phyloP scores from a whole-genome alignment of 176 grass and related monocot genomes.

The Triticum dicoccoides region DNA sequence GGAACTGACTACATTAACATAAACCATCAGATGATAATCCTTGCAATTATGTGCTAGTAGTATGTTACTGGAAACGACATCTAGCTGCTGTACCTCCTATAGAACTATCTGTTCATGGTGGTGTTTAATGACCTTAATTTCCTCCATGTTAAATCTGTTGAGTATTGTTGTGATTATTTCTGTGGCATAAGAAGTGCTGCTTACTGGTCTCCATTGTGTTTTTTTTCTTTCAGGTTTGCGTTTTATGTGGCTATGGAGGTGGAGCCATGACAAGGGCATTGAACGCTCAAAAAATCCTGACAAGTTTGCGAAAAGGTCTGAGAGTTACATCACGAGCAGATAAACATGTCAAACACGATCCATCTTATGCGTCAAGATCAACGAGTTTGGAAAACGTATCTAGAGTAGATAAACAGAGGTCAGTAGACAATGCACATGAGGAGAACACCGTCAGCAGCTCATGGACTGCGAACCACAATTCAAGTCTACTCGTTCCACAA shows the following conservation, averaged over 20 bases:
- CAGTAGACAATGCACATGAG: background rate
- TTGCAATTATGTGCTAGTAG: background rate
- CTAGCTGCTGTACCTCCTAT: background rate
- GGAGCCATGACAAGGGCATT: constrained; percentile 91
- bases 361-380: constrained; percentile 16
- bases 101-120: constrained; percentile 17
- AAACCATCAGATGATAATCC: background rate
- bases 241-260: constrained; percentile 87
- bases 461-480: constrained; percentile 22
- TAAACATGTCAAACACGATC: constrained; percentile 31
- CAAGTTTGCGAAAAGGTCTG: constrained; percentile 60
- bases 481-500: constrained; percentile 37
- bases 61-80: background rate
- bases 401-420: constrained; percentile 28
- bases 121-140: constrained; percentile 6
- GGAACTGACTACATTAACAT: constrained; percentile 4
- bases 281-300: constrained; percentile 64
- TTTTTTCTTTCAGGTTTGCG: constrained; percentile 58
- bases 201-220: background rate
- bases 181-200: background rate
- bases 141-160: background rate
- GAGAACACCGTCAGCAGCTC: constrained; percentile 24
- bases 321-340: constrained; percentile 12
- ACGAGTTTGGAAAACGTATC: constrained; percentile 26
- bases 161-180: constrained; percentile 10